phyloP scores from a whole-genome alignment of 345 rosid species.

The Moricandia moricandioides region DNA sequence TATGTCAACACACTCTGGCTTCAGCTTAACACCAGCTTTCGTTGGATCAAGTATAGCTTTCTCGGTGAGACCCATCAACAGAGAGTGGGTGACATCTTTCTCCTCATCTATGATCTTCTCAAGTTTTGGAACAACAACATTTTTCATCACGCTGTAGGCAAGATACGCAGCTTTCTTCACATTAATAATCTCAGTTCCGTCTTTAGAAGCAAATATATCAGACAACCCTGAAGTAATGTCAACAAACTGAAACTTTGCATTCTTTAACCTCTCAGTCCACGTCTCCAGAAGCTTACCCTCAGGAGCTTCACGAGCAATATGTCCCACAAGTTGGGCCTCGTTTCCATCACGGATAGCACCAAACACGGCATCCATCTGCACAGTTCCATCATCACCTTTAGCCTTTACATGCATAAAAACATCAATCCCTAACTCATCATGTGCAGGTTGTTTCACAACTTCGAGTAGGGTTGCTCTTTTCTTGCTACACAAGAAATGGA shows the following conservation, averaged over 20 bases:
- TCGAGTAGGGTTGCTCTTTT: slow-evolving; percentile 73
- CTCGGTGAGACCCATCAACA: slow-evolving; percentile 84
- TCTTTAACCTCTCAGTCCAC: slow-evolving; percentile 65
- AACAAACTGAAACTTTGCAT: slow-evolving; percentile 50
- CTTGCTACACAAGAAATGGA: slow-evolving; percentile 76
- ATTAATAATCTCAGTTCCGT: slow-evolving; percentile 60
- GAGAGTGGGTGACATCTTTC: slow-evolving; percentile 74
- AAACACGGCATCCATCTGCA: slow-evolving; percentile 61
- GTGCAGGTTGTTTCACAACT: slow-evolving; percentile 61
- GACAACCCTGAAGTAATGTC: slow-evolving; percentile 76
- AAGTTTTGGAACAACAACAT: slow-evolving; percentile 79
- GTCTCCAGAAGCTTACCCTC: slow-evolving; percentile 85
- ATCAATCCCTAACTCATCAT: slow-evolving; percentile 58
- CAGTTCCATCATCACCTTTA: slow-evolving; percentile 67
- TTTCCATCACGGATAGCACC: slow-evolving; percentile 49
- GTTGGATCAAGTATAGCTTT: slow-evolving; percentile 82
- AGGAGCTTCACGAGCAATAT: slow-evolving; percentile 70
- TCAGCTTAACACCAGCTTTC: slow-evolving; percentile 73
- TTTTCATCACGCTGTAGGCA: slow-evolving; percentile 71
- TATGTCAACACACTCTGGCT: slow-evolving; percentile 83
- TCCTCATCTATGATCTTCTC: slow-evolving; percentile 91
- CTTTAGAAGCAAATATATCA: slow-evolving; percentile 79
- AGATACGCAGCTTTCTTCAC: slow-evolving; percentile 81
- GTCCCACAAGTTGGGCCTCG: slow-evolving; percentile 56
- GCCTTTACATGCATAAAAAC: slow-evolving; percentile 66